Conservation (phyloP, 2,329 filamentous ascomycete species). For the Dothidotthia symphoricarpi region DNA sequence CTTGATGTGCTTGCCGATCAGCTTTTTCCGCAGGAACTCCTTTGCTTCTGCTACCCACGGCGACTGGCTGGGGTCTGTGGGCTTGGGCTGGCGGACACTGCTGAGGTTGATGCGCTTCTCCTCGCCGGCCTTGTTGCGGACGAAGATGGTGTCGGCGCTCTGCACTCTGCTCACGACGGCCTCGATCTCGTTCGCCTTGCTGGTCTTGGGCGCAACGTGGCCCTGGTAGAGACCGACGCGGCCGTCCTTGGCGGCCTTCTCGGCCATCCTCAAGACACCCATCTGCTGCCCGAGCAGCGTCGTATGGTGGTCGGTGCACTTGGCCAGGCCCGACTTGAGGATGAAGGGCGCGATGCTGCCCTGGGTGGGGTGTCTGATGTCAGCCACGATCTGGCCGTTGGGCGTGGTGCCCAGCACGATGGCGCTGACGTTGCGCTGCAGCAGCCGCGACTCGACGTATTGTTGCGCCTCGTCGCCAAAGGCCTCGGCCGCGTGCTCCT, state of each 20-base stretch:
- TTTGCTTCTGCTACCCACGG: slow-evolving; percentile 92
- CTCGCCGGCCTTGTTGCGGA: slow-evolving; percentile 77
- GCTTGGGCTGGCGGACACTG: slow-evolving; percentile 90
- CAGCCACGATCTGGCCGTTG: slow-evolving; percentile 87
- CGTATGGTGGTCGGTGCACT: slow-evolving; percentile 94
- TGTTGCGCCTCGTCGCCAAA: slow-evolving; percentile 83
- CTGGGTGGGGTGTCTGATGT: slow-evolving; percentile 74
- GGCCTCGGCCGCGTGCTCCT: slow-evolving; percentile 81
- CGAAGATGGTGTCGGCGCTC: slow-evolving; percentile 82
- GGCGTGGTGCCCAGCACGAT: slow-evolving; percentile 83
- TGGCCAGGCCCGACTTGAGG: slow-evolving; percentile 81
- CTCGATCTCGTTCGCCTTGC: slow-evolving; percentile 65
- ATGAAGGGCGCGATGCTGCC: slow-evolving; percentile 93
- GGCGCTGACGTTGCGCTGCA: slow-evolving; percentile 82
- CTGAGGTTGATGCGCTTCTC: slow-evolving; percentile 92
- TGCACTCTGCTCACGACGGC: slow-evolving; percentile 82
- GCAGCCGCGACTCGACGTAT: slow-evolving; percentile 81
- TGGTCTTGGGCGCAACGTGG: slow-evolving; percentile 66
- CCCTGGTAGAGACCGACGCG: slow-evolving; percentile 79
- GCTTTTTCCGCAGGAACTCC: slow-evolving; percentile 87
- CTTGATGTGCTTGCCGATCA: slow-evolving; percentile 95
- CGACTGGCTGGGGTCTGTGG: slow-evolving; percentile 79
- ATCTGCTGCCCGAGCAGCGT: slow-evolving; percentile 87
- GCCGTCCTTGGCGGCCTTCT: slow-evolving; percentile 76
- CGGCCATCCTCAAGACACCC: slow-evolving; percentile 78